Conservation (phyloP, 2,329 filamentous ascomycete genomes). For the Colletotrichum destructivum region DNA sequence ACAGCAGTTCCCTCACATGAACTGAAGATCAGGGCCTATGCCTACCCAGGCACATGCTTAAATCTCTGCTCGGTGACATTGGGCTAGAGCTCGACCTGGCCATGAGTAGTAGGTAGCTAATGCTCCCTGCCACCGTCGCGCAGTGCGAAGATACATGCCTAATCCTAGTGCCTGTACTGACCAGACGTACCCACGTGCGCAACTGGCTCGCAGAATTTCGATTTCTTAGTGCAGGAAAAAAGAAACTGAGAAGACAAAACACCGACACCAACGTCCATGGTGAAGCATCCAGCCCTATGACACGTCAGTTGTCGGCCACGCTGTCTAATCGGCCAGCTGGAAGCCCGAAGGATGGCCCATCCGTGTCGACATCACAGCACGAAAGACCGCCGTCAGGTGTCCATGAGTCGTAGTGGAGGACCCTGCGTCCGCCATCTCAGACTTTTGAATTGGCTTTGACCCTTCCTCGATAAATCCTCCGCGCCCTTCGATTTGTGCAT, state of each 20-base stretch:
- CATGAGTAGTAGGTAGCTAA: neutral
- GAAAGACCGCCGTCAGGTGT: neutral
- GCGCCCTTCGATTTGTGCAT: slow-evolving; percentile 2
- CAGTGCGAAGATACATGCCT: slow-evolving; percentile 17
- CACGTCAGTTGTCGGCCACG: neutral
- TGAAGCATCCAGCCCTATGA: neutral
- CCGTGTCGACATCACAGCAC: neutral
- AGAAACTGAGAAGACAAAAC: neutral
- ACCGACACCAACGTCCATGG: neutral
- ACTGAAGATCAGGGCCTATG: neutral
- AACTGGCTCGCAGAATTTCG: neutral
- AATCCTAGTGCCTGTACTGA: slow-evolving; percentile 2
- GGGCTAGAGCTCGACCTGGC: neutral
- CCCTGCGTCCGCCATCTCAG: slow-evolving; percentile 12
- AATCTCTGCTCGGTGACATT: slow-evolving; percentile 7
- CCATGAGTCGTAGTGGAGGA: neutral
- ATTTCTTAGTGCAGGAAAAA: too few relatives aligned
- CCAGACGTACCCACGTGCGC: slow-evolving; percentile 17
- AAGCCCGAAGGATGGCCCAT: neutral
- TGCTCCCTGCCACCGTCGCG: slow-evolving; percentile 15
- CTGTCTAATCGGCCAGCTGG: neutral
- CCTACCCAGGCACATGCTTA: slow-evolving; percentile 14
- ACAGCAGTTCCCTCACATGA: neutral
- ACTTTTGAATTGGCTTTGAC: slow-evolving; percentile 25
- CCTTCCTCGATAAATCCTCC: slow-evolving; percentile 25